phyloP scores from a whole-genome alignment of 1,139 yeast genomes.

The Scheffersomyces insectosa region DNA sequence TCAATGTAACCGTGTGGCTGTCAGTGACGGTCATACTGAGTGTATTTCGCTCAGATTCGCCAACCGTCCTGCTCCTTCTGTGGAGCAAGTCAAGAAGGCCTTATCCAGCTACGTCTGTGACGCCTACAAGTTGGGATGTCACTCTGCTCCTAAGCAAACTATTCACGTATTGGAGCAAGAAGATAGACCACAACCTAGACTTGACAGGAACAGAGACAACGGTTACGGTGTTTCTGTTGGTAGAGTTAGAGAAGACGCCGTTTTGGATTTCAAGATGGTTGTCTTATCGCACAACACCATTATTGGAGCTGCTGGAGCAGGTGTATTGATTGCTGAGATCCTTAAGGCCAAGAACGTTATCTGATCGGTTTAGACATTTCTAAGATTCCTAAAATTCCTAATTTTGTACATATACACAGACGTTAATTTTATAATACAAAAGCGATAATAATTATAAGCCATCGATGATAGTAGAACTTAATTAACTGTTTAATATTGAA shows the following conservation, averaged over 20 bases:
- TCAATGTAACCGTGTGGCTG: constrained; percentile 96
- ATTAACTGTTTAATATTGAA: no score
- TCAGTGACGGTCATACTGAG: constrained; percentile 96
- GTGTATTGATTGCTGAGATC: constrained; percentile 91
- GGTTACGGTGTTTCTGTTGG: constrained; percentile 98
- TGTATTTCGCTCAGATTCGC: constrained; percentile 87
- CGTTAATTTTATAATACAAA: no score
- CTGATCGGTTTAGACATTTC: constrained; percentile 25
- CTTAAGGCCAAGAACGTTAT: constrained; percentile 75
- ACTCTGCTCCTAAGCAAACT: constrained; percentile 90
- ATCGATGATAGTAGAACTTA: no score
- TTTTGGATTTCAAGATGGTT: constrained; percentile 93
- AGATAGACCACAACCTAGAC: constrained; percentile 97
- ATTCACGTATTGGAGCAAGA: constrained; percentile 87
- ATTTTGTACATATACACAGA: no score
- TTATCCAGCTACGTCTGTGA: constrained; percentile 81
- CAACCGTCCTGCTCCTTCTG: constrained; percentile 78
- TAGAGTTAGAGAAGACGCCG: constrained; percentile 88
- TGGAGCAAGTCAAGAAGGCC: constrained; percentile 73
- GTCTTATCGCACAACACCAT: constrained; percentile 94
- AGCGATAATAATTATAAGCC: background rate
- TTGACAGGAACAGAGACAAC: constrained; percentile 92
- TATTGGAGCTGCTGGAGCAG: constrained; percentile 99
- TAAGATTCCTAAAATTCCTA: background rate
- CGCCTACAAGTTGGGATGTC: constrained; percentile 74